Conservation (phyloP, 257 asterid species). For the Lithospermum erythrorhizon region DNA sequence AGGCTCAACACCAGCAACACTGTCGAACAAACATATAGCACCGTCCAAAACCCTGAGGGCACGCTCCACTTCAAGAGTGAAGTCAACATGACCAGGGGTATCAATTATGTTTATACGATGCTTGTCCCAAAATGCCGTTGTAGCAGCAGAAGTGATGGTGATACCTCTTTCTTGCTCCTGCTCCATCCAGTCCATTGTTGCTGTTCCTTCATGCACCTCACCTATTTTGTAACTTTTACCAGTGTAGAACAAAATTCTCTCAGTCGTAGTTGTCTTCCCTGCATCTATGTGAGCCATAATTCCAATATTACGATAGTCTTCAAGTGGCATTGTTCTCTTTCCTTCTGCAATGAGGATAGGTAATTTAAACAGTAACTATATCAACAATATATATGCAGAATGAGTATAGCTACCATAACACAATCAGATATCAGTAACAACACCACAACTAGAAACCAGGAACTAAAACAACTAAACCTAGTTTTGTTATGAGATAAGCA, state of each 20-base stretch:
- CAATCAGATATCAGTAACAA: too few relatives aligned
- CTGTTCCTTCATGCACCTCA: slow-evolving; percentile 96
- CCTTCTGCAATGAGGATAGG: slow-evolving; percentile 40
- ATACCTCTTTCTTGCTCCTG: slow-evolving; percentile 98
- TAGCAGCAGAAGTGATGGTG: slow-evolving; percentile 92
- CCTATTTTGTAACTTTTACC: slow-evolving; percentile 95
- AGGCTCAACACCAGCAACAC: slow-evolving; percentile 98
- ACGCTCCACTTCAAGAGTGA: slow-evolving; percentile 96
- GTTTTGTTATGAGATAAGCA: too few relatives aligned
- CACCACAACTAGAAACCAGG: too few relatives aligned
- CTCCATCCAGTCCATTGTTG: slow-evolving; percentile 99
- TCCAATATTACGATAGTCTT: slow-evolving; percentile 90
- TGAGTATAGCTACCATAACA: background rate
- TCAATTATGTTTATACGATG: slow-evolving; percentile 94
- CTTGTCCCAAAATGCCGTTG: slow-evolving; percentile 88
- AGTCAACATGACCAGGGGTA: slow-evolving; percentile 97
- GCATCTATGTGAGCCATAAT: slow-evolving; percentile 98
- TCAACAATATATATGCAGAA: background rate
- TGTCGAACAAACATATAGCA: slow-evolving; percentile 88
- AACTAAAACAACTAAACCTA: too few relatives aligned
- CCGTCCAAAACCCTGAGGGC: slow-evolving; percentile 94
- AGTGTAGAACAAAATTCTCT: slow-evolving; percentile 74
- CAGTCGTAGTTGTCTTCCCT: slow-evolving; percentile 95
- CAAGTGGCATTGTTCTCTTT: slow-evolving; percentile 58
- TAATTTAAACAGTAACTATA: slow-evolving; percentile 1